phyloP scores from a whole-genome alignment of 176 grass and related monocot genomes.

The Zea luxurians region DNA sequence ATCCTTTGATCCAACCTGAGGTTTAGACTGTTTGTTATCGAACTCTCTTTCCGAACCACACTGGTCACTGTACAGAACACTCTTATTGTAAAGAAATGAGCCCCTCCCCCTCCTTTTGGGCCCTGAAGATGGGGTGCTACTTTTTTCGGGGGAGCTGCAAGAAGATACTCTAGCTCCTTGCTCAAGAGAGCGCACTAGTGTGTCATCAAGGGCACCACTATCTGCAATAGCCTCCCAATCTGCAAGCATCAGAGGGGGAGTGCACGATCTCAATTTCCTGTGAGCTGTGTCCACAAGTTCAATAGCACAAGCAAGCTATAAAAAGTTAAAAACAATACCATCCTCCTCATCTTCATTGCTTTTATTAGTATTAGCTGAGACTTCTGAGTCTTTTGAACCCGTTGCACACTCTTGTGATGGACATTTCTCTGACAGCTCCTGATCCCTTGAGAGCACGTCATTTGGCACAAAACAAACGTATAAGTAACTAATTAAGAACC shows the following conservation, averaged over 20 bases:
- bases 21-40: conserved; percentile 30
- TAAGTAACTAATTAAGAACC: too few species aligned
- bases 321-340: conserved; percentile 42
- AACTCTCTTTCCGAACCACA: conserved; percentile 40
- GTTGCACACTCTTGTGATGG: conserved; percentile 32
- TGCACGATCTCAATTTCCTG: conserved; percentile 11
- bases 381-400: conserved; percentile 32
- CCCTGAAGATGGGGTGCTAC: conserved; percentile 34
- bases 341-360: conserved; percentile 51
- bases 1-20: conserved; percentile 21
- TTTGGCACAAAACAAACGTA: conserved; percentile 18
- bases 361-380: conserved; percentile 8
- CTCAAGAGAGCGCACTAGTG: conserved; percentile 25
- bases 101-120: conserved; percentile 86
- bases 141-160: conserved; percentile 42
- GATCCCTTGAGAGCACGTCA: conserved; percentile 39
- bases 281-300: background rate
- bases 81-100: conserved; percentile 82
- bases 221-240: conserved; percentile 90
- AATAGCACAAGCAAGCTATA: background rate
- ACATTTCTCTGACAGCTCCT: conserved; percentile 13
- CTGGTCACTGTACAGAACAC: conserved; percentile 82
- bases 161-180: conserved; percentile 35
- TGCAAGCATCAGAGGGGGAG: conserved; percentile 37
- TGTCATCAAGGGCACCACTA: conserved; percentile 38